Conservation (phyloP, 2,329 filamentous ascomycete species). For the Penicillium sp. region DNA sequence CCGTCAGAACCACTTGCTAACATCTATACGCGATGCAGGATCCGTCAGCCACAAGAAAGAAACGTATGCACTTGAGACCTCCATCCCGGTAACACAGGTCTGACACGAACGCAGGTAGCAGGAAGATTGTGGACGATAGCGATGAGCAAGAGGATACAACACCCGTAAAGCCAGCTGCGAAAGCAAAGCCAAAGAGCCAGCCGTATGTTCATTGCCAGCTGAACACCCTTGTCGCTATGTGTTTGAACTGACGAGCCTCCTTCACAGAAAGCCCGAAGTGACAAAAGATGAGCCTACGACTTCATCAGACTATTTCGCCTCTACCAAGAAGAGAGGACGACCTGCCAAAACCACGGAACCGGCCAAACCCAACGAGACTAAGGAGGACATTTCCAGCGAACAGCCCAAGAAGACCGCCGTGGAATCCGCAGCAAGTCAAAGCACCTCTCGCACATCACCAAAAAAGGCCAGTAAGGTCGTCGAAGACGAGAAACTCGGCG, state of each 20-base stretch:
- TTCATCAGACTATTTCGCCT: constrained; percentile 64
- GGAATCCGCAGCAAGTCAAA: constrained; percentile 17
- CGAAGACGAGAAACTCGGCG: constrained; percentile 67
- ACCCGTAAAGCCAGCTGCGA: constrained; percentile 42
- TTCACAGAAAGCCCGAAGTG: constrained; percentile 49
- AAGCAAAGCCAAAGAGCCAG: constrained; percentile 40
- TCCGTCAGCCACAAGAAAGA: constrained; percentile 32
- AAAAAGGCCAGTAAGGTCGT: constrained; percentile 45
- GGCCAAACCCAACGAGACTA: constrained; percentile 6
- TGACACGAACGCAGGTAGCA: constrained; percentile 41
- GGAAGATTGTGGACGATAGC: constrained; percentile 78
- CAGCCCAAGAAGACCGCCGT: constrained; percentile 19
- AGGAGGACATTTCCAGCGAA: constrained; percentile 19
- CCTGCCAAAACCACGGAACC: constrained; percentile 30
- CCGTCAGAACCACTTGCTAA: constrained; percentile 8
- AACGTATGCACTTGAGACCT: constrained; percentile 30
- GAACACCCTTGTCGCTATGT: not conserved
- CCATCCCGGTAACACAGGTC: constrained; percentile 1
- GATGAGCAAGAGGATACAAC: constrained; percentile 68
- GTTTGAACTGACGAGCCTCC: constrained; percentile 6
- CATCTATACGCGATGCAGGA: constrained; percentile 21
- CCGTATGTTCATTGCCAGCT: constrained; percentile 45
- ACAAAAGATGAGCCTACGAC: constrained; percentile 59
- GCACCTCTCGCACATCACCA: constrained; percentile 6
- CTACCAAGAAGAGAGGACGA: constrained; percentile 57